A percentile compares a stretch with the other conserved stretches of the same genome.
These are phyloP conservation scores for Monosporozyma servazzii DNA, from an alignment of 805 yeast species.

Conservation along the genomic window DNA sequence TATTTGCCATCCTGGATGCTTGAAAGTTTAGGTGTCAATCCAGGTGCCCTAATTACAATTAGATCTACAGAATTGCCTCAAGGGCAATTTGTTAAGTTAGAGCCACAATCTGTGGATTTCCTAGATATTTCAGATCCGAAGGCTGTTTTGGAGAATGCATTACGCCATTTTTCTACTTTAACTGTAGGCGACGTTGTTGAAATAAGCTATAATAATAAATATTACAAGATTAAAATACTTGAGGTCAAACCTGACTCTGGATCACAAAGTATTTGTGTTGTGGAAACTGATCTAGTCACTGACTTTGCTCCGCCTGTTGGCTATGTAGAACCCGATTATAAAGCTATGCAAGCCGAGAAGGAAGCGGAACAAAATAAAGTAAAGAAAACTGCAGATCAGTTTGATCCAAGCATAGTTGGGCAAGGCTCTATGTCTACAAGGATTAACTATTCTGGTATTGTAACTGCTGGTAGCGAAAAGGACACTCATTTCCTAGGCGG, in stretches of 20 bases:
- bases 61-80: constrained; percentile 70
- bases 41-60: constrained; percentile 76
- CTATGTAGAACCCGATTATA: constrained; percentile 81
- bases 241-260: constrained; percentile 74
- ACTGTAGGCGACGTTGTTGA: constrained; percentile 80
- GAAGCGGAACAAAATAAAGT: constrained; percentile 18
- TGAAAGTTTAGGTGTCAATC: constrained; percentile 57
- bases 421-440: constrained; percentile 69
- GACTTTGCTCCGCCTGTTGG: constrained; percentile 99
- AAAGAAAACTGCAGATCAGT: constrained; percentile 26
- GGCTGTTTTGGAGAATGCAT: constrained; percentile 88
- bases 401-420: constrained; percentile 30
- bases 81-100: constrained; percentile 84
- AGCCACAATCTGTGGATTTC: constrained; percentile 91
- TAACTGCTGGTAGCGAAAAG: constrained; percentile 34
- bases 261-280: constrained; percentile 73
- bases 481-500: constrained; percentile 41
- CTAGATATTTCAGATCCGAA: constrained; percentile 91
- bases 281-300: constrained; percentile 92
- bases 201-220: constrained; percentile 69
- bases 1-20: constrained; percentile 97
- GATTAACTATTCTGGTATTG: constrained; percentile 49
- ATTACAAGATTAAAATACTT: constrained; percentile 71
- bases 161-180: constrained; percentile 81
- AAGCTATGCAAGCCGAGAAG: constrained; percentile 23